Percentiles rank a stretch among this genome's conserved stretches.
Conservation (phyloP, 176 grass and related monocot species). For the Pontederia crassipes region DNA sequence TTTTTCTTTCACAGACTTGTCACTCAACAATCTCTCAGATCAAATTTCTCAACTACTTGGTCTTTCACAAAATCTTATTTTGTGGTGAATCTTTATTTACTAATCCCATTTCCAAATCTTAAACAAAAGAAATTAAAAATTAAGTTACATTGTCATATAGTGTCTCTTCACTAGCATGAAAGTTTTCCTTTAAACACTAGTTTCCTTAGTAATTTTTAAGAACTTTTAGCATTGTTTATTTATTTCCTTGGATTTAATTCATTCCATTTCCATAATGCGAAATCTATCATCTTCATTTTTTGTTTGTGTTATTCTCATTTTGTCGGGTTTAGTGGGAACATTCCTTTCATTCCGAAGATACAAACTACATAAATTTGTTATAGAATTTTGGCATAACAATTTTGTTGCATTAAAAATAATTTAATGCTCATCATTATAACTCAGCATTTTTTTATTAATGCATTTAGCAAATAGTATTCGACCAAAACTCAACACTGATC, state of each 20-base stretch:
- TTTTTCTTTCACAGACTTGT: slow-evolving; percentile 12
- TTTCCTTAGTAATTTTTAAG: neutral
- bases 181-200: slow-evolving; percentile 12
- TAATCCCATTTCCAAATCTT: neutral
- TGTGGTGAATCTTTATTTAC: slow-evolving; percentile 38
- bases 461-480: too few species aligned
- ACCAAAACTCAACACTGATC: too few species aligned
- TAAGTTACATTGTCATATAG: slow-evolving; percentile 36
- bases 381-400: neutral
- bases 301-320: slow-evolving; percentile 47
- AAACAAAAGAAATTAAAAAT: too few species aligned
- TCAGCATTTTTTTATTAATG: too few species aligned
- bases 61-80: slow-evolving; percentile 68
- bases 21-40: slow-evolving; percentile 50
- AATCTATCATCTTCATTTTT: slow-evolving; percentile 38
- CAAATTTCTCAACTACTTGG: slow-evolving; percentile 69
- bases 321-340: slow-evolving; percentile 46
- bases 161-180: slow-evolving; percentile 25
- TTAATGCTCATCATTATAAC: too few species aligned
- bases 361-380: slow-evolving; percentile 57
- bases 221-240: neutral
- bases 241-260: neutral
- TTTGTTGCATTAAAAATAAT: too few species aligned
- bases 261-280: slow-evolving; percentile 18
- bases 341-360: slow-evolving; percentile 28